Base-by-base conservation (phyloP, 495 filamentous ascomycete genomes). In the Xeromyces bisporus region DNA sequence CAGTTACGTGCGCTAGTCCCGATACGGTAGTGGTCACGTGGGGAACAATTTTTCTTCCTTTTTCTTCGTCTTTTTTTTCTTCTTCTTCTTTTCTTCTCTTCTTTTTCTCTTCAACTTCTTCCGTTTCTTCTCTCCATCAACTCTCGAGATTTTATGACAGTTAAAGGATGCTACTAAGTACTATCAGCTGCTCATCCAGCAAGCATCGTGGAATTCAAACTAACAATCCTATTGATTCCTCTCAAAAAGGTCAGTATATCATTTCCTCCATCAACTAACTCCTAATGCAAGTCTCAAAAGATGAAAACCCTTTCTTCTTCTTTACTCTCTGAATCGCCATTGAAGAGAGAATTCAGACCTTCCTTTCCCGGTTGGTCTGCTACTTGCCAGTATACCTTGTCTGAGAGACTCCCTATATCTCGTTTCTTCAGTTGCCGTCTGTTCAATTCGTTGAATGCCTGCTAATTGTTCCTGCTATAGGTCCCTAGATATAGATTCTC, bases 361-460 rank as follows among this genome's bases (percentile, higher is more conserved):
- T 60, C 64, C 63, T 64, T 71, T 69, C 60, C 67, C 61, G 67
- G 66, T 65, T 55, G 60, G 68, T 73, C 77, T 87, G 83, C 71
- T 91, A 89, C 84, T 93, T 84, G 84, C 84, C 84, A 93, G 84
- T 91, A 89, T 67, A 71, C 61, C 53, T 77, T 82, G 80, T 89
- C 84, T 93, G 84, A 87, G 57, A 61, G 13, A 20, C 12, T 15
- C 3, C 13, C 6, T 24, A 11, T 11, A 11, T 27, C 26, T 21
- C 9, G 20, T 5, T 5, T 9, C 20, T 21, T 21, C 9, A 21
- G 20, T 21, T 5, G 20, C 20, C 9, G 20, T 21, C 20, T 5
- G 4, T 21, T 21, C 5, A 9, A 9, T 21, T 21, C 9, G 9
- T 9, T 5, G 20, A 21, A 21, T 9, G 20, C 9, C 20, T 4